phyloP scores from a whole-genome alignment of 2,329 filamentous ascomycete species.

The Lojkania enalia region DNA sequence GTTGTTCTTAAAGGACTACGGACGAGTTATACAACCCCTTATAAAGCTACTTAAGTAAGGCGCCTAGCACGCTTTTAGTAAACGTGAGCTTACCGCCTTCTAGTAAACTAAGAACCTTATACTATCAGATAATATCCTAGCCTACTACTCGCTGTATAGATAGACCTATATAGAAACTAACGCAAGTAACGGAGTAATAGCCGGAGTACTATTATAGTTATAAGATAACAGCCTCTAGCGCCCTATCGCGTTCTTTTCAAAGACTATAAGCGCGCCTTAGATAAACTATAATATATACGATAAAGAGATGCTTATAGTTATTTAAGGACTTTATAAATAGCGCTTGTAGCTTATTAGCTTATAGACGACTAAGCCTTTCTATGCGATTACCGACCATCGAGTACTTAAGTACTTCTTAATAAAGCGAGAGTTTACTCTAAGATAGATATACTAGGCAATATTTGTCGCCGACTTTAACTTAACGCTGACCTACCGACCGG shows the following conservation, averaged over 20 bases:
- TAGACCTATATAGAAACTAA: slow-evolving; percentile 5
- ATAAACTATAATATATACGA: slow-evolving; percentile 9
- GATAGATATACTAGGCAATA: slow-evolving; percentile 1
- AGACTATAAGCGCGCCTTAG: neutral
- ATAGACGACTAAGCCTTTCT: neutral
- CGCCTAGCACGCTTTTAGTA: slow-evolving; percentile 12
- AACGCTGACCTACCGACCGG: slow-evolving; percentile 3
- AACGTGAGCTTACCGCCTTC: neutral
- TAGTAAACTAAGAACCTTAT: neutral
- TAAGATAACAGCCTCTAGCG: neutral
- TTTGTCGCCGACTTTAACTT: slow-evolving; percentile 1
- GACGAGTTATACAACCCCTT: slow-evolving; percentile 1
- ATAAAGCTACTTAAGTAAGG: slow-evolving; percentile 8
- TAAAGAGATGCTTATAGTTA: slow-evolving; percentile 8
- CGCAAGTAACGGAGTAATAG: neutral
- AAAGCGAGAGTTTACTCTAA: neutral
- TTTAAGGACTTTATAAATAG: slow-evolving; percentile 4
- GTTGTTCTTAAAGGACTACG: slow-evolving; percentile 28
- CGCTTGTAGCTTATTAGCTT: neutral
- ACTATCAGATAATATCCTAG: neutral
- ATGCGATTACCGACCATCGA: slow-evolving; percentile 2
- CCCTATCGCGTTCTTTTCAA: slow-evolving; percentile 4
- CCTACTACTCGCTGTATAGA: slow-evolving; percentile 12
- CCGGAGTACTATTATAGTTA: slow-evolving; percentile 1
- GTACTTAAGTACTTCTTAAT: slow-evolving; percentile 6